Evolutionary conservation across 345 rosid genomes (phyloP), one percentile per base, ranked within the genome.

Genomic region (Eucalyptus regnans): DNA sequence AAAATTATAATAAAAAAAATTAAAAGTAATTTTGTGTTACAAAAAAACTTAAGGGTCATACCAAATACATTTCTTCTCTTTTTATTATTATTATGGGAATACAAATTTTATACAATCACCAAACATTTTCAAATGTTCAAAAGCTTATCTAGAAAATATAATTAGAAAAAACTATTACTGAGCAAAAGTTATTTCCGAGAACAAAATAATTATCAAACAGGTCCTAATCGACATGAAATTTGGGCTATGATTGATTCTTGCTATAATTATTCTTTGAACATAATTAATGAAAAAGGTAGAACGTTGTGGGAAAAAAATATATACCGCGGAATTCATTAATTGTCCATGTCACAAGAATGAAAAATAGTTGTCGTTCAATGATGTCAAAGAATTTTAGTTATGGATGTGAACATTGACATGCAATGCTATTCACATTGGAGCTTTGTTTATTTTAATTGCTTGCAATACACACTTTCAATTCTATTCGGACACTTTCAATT

Each of bases 101-200:
- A 18, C 18, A 52, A 3, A 0, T 52, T 52, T 52, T 7, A 2
- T 52, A 52, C 23, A 17, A 52, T 52, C 0, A 52, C 9, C 23
- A 52, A 52, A 17, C 56, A 52, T 3, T 18, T 52, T 52, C 0
- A 52, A 52, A 18, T 18, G 23, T 9, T 0, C 23, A 52, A 52
- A 52, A 52, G 56, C 23, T 52, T 23, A 52, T 18, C 56, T 52
- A 3, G 23, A 18, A 52, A 52, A 52, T 18, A 7, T 52, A 52
- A 7, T 52, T 0, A 52, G 9, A 52, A 52, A 52, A 18, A 18
- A 52, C 23, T 18, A 17, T 18, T 52, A 52, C 0, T 52, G 0
- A 18, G 56, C 4, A 52, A 52, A 52, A 18, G 23, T 52, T 52
- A 52, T 52, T 52, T 52, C 2, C 2, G 2, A 52, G 56, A 52